Conservation (phyloP, 441 rosid genomes). For the Gossypium schwendimanii region DNA sequence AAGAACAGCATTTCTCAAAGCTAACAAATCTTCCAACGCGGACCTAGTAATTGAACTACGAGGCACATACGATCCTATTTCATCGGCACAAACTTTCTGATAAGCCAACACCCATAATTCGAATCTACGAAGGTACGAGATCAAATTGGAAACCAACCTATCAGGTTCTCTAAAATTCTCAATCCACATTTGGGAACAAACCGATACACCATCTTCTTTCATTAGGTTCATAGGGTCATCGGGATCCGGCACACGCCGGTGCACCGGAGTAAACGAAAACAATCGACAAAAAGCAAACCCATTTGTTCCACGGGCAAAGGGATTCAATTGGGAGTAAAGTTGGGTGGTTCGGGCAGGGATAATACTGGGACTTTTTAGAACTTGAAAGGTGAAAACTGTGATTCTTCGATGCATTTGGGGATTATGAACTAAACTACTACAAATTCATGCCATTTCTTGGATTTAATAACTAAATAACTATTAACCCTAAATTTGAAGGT, state of each 20-base stretch:
- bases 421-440: conserved; percentile 1
- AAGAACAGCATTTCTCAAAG: conserved; percentile 79
- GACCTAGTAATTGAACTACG: conserved; percentile 73
- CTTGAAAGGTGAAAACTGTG: conserved; percentile 23
- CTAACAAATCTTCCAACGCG: conserved; percentile 70
- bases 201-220: conserved; percentile 87
- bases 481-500: not conserved
- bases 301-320: conserved; percentile 25
- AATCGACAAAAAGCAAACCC: conserved; percentile 35
- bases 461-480: not conserved
- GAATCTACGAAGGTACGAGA: conserved; percentile 60
- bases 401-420: conserved; percentile 55
- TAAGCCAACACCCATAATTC: conserved; percentile 89
- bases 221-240: conserved; percentile 69
- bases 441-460: not conserved
- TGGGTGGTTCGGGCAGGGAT: conserved; percentile 1
- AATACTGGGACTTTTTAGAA: conserved; percentile 21
- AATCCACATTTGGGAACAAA: conserved; percentile 90
- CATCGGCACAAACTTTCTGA: conserved; percentile 83
- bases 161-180: conserved; percentile 77
- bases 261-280: conserved; percentile 45
- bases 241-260: conserved; percentile 55
- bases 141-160: conserved; percentile 47
- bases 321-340: conserved; percentile 23
- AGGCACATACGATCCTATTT: conserved; percentile 74